Conservation (phyloP, 495 filamentous ascomycete genomes). For the Penicillium diatomitis region DNA sequence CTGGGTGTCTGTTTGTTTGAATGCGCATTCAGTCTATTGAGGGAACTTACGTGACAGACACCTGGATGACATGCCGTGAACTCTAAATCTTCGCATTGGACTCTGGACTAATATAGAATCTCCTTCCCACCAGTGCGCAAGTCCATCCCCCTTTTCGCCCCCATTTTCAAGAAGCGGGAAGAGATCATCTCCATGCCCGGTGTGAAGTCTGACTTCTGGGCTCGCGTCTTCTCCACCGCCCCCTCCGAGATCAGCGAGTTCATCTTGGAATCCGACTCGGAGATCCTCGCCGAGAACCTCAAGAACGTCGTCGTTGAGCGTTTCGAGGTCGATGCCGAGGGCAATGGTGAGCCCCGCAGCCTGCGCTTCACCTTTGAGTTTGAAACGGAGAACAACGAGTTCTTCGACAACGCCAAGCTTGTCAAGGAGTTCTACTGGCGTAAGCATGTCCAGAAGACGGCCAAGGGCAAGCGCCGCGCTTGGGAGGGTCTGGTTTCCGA, state of each 20-base stretch:
- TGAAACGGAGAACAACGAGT: conserved; percentile 51
- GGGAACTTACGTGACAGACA: no score
- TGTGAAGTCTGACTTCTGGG: conserved; percentile 67
- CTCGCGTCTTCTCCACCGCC: conserved; percentile 74
- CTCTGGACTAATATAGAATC: no score
- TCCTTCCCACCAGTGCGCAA: conserved; percentile 21
- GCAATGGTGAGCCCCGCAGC: conserved; percentile 41
- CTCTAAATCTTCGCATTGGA: no score
- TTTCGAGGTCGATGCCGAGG: conserved; percentile 60
- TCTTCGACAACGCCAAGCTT: conserved; percentile 63
- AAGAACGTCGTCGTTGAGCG: conserved; percentile 56
- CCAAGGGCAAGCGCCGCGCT: conserved; percentile 41
- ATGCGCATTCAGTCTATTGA: neutral
- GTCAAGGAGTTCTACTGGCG: conserved; percentile 89
- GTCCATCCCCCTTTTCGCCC: conserved; percentile 28
- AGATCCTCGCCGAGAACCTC: conserved; percentile 52
- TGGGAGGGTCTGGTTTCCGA: conserved; percentile 70
- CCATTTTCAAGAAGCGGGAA: conserved; percentile 66
- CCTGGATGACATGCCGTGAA: no score
- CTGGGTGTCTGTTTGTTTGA: no score
- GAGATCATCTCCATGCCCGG: conserved; percentile 54
- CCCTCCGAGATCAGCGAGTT: conserved; percentile 75
- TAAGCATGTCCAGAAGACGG: conserved; percentile 29
- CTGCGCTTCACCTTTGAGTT: conserved; percentile 38
- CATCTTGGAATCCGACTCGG: conserved; percentile 69